phyloP scores from a whole-genome alignment of 176 grass and related monocot genomes.

The Oryza longistaminata region DNA sequence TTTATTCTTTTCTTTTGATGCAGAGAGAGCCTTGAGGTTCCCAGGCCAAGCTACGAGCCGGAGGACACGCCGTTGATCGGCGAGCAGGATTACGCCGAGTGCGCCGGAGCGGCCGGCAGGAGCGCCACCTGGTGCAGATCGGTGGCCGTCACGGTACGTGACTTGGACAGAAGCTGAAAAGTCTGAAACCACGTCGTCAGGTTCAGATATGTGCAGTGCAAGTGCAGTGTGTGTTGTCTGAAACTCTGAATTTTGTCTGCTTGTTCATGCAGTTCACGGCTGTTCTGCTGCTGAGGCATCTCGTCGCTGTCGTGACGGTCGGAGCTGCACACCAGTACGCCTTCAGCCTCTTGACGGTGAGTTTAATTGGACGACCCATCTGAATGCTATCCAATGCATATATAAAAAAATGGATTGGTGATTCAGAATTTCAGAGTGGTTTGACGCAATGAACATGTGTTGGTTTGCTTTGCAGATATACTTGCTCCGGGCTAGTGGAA shows the following conservation, averaged over 20 bases:
- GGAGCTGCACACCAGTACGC: slow-evolving; percentile 62
- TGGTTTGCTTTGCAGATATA: slow-evolving; percentile 42
- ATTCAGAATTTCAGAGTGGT: neutral
- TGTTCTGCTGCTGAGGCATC: slow-evolving; percentile 63
- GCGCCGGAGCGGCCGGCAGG: slow-evolving; percentile 40
- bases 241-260: neutral
- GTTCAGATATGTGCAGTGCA: neutral
- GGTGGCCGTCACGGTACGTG: slow-evolving; percentile 50
- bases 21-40: slow-evolving; percentile 72
- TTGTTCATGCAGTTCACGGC: slow-evolving; percentile 52
- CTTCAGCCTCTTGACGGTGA: slow-evolving; percentile 60
- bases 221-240: neutral
- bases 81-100: slow-evolving; percentile 49
- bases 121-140: slow-evolving; percentile 52
- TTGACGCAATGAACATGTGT: neutral
- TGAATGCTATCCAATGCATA: neutral
- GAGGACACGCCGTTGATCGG: neutral
- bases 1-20: neutral
- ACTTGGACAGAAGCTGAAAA: neutral
- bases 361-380: neutral
- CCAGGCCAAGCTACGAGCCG: slow-evolving; percentile 51
- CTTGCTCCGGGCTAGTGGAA: slow-evolving; percentile 63
- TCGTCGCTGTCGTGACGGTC: slow-evolving; percentile 44
- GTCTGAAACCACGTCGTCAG: neutral
- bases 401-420: neutral